Evolutionary conservation across 352 stramenopile genomes (phyloP).

Genomic region (Elongisporangium prolatum): DNA sequence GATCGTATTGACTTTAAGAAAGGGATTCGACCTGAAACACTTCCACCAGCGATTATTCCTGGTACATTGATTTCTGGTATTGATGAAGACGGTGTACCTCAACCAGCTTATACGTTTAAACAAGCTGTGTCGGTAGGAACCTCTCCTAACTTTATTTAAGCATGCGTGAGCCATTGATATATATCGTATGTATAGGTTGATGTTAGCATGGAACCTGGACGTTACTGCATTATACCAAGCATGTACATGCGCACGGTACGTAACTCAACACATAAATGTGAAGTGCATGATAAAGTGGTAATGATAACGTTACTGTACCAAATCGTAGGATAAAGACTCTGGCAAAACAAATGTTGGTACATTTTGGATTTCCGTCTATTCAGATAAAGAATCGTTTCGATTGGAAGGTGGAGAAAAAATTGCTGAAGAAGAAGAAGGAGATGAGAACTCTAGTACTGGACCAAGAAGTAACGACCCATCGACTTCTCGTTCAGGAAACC

Average conservation of each 20-base stretch:
- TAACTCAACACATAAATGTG: neutral
- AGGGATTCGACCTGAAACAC: conserved; percentile 34
- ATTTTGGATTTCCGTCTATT: conserved; percentile 84
- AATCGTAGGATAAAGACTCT: conserved; percentile 60
- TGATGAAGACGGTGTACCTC: conserved; percentile 61
- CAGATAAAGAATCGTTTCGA: conserved; percentile 53
- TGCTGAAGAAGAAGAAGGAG: conserved; percentile 74
- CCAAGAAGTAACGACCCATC: neutral
- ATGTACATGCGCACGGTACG: conserved; percentile 86
- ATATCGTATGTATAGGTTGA: conserved; percentile 33
- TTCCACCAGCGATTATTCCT: conserved; percentile 73
- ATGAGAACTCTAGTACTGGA: conserved; percentile 21
- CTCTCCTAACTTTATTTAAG: neutral
- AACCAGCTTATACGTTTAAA: conserved; percentile 81
- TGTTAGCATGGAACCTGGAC: conserved; percentile 60
- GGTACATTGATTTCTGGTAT: conserved; percentile 58
- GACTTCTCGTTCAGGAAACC: conserved; percentile 1
- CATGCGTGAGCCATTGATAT: neutral
- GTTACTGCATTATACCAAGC: conserved; percentile 80
- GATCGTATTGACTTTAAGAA: conserved; percentile 55
- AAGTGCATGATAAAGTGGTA: neutral
- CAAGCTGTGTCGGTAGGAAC: conserved; percentile 62
- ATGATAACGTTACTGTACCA: neutral
- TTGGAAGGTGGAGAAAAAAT: conserved; percentile 74
- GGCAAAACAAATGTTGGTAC: conserved; percentile 70